Evolutionary conservation across 1,139 yeast genomes (phyloP).

Genomic region (Suhomyces atakaporum): DNA sequence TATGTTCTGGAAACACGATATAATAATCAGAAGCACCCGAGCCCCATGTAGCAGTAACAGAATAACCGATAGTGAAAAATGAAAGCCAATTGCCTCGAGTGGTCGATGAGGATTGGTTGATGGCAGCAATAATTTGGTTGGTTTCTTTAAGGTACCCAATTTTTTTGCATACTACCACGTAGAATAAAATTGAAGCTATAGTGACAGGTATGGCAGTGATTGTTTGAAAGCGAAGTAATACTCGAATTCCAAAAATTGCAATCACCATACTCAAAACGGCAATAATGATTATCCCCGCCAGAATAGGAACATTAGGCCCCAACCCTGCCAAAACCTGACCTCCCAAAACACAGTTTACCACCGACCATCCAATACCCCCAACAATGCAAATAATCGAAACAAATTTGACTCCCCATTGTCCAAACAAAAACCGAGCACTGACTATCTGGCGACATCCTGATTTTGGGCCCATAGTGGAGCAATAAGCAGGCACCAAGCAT

Average conservation of each 20-base stretch:
- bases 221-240: conserved; percentile 25
- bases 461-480: conserved; percentile 42
- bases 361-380: conserved; percentile 46
- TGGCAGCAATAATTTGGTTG: conserved; percentile 19
- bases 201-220: conserved; percentile 25
- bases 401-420: conserved; percentile 41
- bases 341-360: conserved; percentile 42
- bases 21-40: conserved; percentile 32
- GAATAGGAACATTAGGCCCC: conserved; percentile 24
- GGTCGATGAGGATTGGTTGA: conserved; percentile 15
- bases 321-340: conserved; percentile 38
- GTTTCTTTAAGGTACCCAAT: conserved; percentile 15
- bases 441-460: conserved; percentile 48
- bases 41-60: conserved; percentile 33
- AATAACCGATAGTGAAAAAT: conserved; percentile 29
- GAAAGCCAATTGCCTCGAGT: conserved; percentile 28
- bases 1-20: conserved; percentile 26
- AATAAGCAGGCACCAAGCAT: conserved; percentile 41
- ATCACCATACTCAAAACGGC: conserved; percentile 31
- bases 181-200: conserved; percentile 24
- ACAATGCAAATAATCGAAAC: conserved; percentile 36
- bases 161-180: conserved; percentile 26
- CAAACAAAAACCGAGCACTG: conserved; percentile 41
- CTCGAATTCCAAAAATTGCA: conserved; percentile 38
- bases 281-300: conserved; percentile 36